A percentile compares a stretch with the other conserved stretches of the same genome.
These are phyloP conservation scores for Chlamydomonas schloesseri DNA, from an alignment of 139 green algal genomes.

Conservation along the genomic window DNA sequence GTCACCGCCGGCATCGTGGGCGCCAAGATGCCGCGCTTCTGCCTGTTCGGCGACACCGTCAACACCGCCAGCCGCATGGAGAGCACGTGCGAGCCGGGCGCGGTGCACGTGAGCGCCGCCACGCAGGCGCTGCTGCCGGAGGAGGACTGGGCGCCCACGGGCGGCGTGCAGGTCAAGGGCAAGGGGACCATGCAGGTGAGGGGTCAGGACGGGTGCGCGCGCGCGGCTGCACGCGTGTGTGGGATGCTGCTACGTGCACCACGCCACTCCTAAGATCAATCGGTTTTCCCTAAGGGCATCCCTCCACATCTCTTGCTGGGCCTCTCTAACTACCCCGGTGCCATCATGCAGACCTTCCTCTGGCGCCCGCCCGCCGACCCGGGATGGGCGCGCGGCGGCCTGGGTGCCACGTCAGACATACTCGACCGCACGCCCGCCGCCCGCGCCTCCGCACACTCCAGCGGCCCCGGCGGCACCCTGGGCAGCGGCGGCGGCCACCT, in stretches of 20 bases:
- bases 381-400: no score
- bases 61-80: conserved; percentile 72
- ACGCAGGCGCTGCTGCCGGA: not conserved
- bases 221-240: no score
- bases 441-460: not conserved
- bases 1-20: conserved; percentile 53
- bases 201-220: no score
- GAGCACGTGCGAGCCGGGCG: conserved; percentile 41
- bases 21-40: conserved; percentile 47
- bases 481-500: no score
- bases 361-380: not conserved
- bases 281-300: no score
- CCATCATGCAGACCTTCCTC: conserved; percentile 15
- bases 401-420: not conserved
- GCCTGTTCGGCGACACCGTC: conserved; percentile 61
- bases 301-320: no score
- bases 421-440: not conserved
- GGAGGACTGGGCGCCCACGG: not conserved
- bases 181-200: conserved; percentile 33
- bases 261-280: no score
- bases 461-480: no score
- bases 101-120: not conserved
- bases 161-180: conserved; percentile 30
- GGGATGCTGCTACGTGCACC: no score
- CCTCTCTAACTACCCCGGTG: no score